Evolutionary conservation across 805 yeast species (phyloP), one percentile per base, ranked within the genome.

Genomic region (Yarrowia osloensis): DNA sequence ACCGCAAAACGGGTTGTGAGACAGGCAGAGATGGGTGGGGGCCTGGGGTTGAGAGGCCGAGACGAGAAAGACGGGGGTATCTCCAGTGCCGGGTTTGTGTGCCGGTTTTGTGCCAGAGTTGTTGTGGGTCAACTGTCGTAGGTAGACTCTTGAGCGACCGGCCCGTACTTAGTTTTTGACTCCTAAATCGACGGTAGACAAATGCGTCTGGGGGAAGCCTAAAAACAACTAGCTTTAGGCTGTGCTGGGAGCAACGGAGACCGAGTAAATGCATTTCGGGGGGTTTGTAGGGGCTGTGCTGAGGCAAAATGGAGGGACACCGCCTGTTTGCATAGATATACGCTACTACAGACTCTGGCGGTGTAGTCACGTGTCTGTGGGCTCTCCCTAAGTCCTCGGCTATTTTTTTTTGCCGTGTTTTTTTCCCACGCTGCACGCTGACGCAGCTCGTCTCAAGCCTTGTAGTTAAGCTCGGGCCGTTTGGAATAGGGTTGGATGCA

Each of bases 171-270:
- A 19, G 39, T 15, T 35, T 35, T 21, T 21, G 47, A 11, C 52
- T 47, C 35, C 35, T n/a, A 29, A 29, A 49, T 24, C 39, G 39
- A 35, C 35, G 19, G 57, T 50, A 7, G 5, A 31, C 57, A 19
- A 31, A 21, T 31, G 39, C 40, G 61, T 35, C 59, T 13, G 13
- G 5, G 19, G 31, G 15, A 35, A 54, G 44, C 33, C 29, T 54
- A 35, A 24, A 54, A 35, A 52, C 15, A 4, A 19, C 24, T 19
- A 54, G 24, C 44, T 54, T 54, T 54, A 54, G 61, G 61, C 61
- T 19, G 61, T 54, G 61, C 59, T 52, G 59, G 59, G 59, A 52
- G 59, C 22, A 54, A 19, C 40, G 57, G 57, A 50, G 57, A 13
- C 29, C 57, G 19, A 9, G 37, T 15, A 50, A 50, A 33, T 50